Percentiles rank a stretch among this genome's conserved stretches.
phyloP scores from a whole-genome alignment of 805 yeast species.

The Yarrowia osloensis region DNA sequence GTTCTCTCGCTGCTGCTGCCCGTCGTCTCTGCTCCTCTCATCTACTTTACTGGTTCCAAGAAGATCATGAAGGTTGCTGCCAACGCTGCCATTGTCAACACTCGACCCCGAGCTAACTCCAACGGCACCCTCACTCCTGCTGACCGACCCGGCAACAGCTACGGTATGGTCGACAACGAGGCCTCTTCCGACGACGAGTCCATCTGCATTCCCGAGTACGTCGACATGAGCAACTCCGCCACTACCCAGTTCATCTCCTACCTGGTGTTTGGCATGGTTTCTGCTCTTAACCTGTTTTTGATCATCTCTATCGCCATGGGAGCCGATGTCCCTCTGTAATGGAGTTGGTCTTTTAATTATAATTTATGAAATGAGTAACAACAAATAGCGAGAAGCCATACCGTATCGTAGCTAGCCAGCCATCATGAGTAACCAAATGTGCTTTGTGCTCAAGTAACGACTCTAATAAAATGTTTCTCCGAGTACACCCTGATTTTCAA shows the following conservation, averaged over 20 bases:
- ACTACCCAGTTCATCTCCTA: conserved; percentile 56
- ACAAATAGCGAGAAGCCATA: not conserved
- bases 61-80: conserved; percentile 56
- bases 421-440: no score
- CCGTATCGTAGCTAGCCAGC: no score
- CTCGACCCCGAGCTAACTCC: conserved; percentile 18
- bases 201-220: conserved; percentile 43
- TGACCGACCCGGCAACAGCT: conserved; percentile 2
- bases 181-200: conserved; percentile 30
- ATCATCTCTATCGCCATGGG: conserved; percentile 55
- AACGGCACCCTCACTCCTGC: conserved; percentile 26
- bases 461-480: no score
- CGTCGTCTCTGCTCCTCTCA: conserved; percentile 83
- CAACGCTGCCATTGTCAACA: conserved; percentile 11
- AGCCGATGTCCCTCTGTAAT: conserved; percentile 54
- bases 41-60: conserved; percentile 73
- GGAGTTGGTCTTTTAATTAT: not conserved
- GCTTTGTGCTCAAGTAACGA: no score
- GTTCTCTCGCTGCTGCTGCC: conserved; percentile 79
- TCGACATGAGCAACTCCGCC: conserved; percentile 72
- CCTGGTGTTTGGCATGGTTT: conserved; percentile 68
- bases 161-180: conserved; percentile 22
- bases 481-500: no score
- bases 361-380: not conserved
- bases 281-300: conserved; percentile 70